phyloP scores from a whole-genome alignment of 1,284 basidiomycete genomes.

The Heterobasidion occidentale region DNA sequence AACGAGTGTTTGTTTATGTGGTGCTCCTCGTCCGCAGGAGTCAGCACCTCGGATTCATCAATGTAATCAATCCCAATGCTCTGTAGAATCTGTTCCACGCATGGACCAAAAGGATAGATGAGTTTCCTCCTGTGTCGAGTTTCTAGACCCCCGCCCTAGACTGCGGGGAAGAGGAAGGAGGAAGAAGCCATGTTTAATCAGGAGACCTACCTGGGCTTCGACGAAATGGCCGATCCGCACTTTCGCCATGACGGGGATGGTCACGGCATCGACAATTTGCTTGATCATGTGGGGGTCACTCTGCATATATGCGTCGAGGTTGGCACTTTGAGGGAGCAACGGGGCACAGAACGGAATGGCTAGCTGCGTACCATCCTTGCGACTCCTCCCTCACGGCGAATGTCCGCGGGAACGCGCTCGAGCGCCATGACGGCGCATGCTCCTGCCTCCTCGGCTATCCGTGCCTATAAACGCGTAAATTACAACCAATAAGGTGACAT shows the following conservation, averaged over 20 bases:
- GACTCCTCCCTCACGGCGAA: constrained; percentile 84
- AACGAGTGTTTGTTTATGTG: constrained; percentile 85
- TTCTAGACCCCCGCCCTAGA: too few species aligned
- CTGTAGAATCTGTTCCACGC: constrained; percentile 75
- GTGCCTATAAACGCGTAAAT: constrained; percentile 48
- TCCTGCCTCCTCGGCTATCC: constrained; percentile 96
- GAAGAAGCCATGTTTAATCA: not conserved
- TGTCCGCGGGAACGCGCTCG: constrained; percentile 95
- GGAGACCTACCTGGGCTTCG: constrained; percentile 70
- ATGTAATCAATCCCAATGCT: constrained; percentile 96
- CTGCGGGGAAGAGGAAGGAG: not conserved
- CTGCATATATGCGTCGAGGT: constrained; percentile 30
- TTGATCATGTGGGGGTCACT: constrained; percentile 98
- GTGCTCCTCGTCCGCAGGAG: constrained; percentile 87
- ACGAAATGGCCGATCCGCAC: constrained; percentile 96
- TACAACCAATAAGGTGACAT: constrained; percentile 1
- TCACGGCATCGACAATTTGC: constrained; percentile 86
- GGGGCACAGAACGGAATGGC: constrained; percentile 4
- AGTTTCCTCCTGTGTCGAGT: not conserved
- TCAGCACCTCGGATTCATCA: constrained; percentile 95
- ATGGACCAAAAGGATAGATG: not conserved
- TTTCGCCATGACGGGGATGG: constrained; percentile 92
- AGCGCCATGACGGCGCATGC: constrained; percentile 98
- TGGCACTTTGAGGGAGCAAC: not conserved
- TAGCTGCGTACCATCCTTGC: constrained; percentile 74